Evolutionary conservation across 352 stramenopile genomes (phyloP), one percentile per base, ranked within the genome.

Genomic region (Pilasporangium apinafurcum): DNA sequence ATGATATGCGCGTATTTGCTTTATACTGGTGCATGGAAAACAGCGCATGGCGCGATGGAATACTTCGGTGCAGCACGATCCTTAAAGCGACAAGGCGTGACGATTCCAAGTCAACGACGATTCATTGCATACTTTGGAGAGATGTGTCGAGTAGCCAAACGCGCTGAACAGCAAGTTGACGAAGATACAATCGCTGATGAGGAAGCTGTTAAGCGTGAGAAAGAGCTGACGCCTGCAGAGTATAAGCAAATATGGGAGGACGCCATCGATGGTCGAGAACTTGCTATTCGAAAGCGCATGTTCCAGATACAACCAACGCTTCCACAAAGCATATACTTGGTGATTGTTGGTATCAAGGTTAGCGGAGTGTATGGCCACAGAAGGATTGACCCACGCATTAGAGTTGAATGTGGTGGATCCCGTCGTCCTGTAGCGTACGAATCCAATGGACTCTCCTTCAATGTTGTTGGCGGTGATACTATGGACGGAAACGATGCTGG

Each of bases 1-100:
- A 95, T 96, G 77, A 76, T 92, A 40, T 86, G 68, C 50, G 72
- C 62, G 9, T 90, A 87, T 51, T 48, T 93, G 46, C 39, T 92
- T 10, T 90, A 88, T 55, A 63, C 66, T 17, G 57, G 78, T 18
- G 53, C 59, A 29, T 94, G 74, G 68, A 58, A 61, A 10, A 81
- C 75, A 0, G 43, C 77, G 28, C 53, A 70, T n/a, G 76, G 63
- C 14, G 65, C 73, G 16, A 72, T 94, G 50, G 49, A 69, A 46
- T 85, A 76, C 43, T 94, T 88, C 43, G 82, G 58, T 1, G 63
- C 62, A 25, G 78, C 72, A 21, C 61, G 82, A 13, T 92, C 82
- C 13, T 55, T 84, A 30, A 90, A 94, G 46, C 54, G 68, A 5
- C 63, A 93, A 54, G 82, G 82, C 25, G 82, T 94, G 46, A 94